Conservation (phyloP, 2,329 filamentous ascomycete genomes). For the Fusarium sp. region DNA sequence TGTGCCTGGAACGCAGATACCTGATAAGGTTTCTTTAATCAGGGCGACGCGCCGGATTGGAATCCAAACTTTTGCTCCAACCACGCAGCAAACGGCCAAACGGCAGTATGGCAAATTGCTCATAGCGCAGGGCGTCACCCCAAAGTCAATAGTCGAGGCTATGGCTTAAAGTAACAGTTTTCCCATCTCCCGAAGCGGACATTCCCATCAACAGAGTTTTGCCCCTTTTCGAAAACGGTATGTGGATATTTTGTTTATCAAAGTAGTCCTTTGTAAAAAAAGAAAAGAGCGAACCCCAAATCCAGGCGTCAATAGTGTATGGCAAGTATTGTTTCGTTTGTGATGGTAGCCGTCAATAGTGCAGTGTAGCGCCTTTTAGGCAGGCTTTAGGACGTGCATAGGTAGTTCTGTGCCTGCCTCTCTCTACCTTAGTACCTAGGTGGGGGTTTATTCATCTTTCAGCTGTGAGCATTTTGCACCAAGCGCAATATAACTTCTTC, state of each 20-base stretch:
- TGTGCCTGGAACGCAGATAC: conserved; percentile 35
- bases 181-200: conserved; percentile 20
- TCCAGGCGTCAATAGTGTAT: conserved; percentile 40
- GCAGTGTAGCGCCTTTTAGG: conserved; percentile 19
- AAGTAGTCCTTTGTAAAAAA: not conserved
- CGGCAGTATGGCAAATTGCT: conserved; percentile 21
- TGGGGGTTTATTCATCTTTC: conserved; percentile 9
- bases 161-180: conserved; percentile 26
- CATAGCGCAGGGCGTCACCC: conserved; percentile 25
- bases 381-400: not conserved
- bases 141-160: conserved; percentile 26
- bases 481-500: not conserved
- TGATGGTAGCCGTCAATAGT: conserved; percentile 37
- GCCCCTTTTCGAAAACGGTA: not conserved
- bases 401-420: no score
- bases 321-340: conserved; percentile 43
- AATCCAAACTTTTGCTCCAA: conserved; percentile 16
- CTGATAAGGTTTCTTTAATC: conserved; percentile 16
- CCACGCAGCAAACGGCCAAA: conserved; percentile 13
- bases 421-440: not conserved
- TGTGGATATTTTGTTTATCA: not conserved
- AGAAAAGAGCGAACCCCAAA: conserved; percentile 15
- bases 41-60: conserved; percentile 13
- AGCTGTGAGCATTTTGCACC: conserved; percentile 4
- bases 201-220: conserved; percentile 10